These are phyloP conservation scores for Fusarium hostae DNA, from an alignment of 2,329 filamentous ascomycete genomes.

Conservation along the genomic window DNA sequence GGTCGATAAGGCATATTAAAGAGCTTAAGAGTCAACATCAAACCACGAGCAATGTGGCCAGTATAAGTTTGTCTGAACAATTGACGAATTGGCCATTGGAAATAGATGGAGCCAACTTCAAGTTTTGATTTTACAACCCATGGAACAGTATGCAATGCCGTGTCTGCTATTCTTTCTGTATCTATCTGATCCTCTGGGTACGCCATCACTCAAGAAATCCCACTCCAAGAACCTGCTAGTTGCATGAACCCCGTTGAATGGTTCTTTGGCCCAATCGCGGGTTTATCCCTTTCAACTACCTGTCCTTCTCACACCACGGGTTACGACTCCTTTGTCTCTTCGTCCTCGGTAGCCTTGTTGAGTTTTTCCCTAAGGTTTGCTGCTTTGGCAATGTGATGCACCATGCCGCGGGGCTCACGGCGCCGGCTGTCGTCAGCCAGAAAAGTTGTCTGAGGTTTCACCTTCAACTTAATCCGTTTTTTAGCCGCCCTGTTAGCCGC, in stretches of 20 bases:
- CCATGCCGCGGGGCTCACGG: not conserved
- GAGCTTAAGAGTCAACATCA: not conserved
- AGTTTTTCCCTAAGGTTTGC: not conserved
- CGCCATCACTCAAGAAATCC: constrained; percentile 10
- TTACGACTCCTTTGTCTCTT: not conserved
- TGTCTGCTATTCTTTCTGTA: constrained; percentile 16
- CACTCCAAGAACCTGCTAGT: constrained; percentile 20
- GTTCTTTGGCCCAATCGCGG: not conserved
- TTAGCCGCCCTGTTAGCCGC: not conserved
- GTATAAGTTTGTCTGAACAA: not conserved
- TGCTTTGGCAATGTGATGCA: not conserved
- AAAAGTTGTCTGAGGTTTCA: not conserved
- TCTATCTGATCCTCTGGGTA: constrained; percentile 20
- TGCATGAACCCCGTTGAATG: not conserved
- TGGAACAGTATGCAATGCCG: not conserved
- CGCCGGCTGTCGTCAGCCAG: not conserved
- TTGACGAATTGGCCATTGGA: not conserved
- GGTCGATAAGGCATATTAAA: constrained; percentile 54
- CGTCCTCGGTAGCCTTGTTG: not conserved
- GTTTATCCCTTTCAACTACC: not conserved
- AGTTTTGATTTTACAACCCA: not conserved
- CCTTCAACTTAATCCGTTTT: not conserved
- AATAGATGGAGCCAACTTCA: not conserved
- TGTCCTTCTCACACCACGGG: not conserved
- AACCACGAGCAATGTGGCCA: not conserved